A percentile compares a stretch with the other conserved stretches of the same genome.
phyloP scores from a whole-genome alignment of 192 early-diverging fungal species.

The Phycomyces nitens region DNA sequence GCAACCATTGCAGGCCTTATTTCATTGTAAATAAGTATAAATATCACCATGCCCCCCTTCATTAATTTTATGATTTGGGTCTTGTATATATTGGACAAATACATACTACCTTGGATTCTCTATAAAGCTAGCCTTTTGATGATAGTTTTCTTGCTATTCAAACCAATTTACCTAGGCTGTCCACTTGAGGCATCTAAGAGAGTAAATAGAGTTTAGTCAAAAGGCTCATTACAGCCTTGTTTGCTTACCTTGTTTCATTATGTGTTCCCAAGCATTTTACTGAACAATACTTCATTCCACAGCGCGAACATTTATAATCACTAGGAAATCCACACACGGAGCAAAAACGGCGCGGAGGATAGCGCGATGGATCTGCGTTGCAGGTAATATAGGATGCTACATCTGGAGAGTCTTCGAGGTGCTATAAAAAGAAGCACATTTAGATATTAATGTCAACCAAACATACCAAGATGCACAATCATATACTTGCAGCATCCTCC shows the following conservation, averaged over 20 bases:
- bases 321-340: constrained; percentile 64
- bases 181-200: constrained; percentile 29
- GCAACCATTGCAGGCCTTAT: no score
- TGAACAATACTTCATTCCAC: constrained; percentile 67
- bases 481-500: constrained; percentile 29
- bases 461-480: neutral
- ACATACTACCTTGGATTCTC: no score
- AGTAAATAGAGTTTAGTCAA: neutral
- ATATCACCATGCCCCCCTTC: no score
- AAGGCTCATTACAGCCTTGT: neutral
- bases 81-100: no score
- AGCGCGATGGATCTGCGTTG: constrained; percentile 30
- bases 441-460: neutral
- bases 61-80: no score
- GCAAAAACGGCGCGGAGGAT: constrained; percentile 55
- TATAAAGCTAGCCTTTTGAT: no score
- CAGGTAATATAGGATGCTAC: constrained; percentile 38
- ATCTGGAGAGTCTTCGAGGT: constrained; percentile 1
- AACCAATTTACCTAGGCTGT: constrained; percentile 7
- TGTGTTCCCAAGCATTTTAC: constrained; percentile 56
- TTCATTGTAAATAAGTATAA: no score
- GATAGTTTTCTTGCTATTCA: no score
- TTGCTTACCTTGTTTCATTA: constrained; percentile 52
- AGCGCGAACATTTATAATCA: constrained; percentile 55
- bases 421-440: neutral